Conservation (phyloP, 805 yeast genomes). For the Candida chauliodis region DNA sequence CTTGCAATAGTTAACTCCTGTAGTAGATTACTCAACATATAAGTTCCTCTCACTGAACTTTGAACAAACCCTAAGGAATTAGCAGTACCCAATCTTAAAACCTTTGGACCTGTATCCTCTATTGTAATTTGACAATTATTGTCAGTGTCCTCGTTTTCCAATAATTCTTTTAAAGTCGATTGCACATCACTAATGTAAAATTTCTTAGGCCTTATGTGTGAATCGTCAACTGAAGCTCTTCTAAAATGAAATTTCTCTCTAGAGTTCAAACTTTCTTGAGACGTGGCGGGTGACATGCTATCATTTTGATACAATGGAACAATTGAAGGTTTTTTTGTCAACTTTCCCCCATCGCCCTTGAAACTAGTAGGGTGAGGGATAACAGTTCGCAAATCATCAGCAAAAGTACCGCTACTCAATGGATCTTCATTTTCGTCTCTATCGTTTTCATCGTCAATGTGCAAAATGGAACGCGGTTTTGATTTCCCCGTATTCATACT, state of each 20-base stretch:
- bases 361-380: conserved; percentile 8
- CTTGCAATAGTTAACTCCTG: conserved; percentile 89
- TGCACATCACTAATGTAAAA: conserved; percentile 77
- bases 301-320: conserved; percentile 23
- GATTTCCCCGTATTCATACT: conserved; percentile 1
- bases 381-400: conserved; percentile 2
- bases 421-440: neutral
- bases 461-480: neutral
- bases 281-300: conserved; percentile 1
- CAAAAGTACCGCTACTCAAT: too few relatives aligned
- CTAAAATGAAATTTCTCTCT: conserved; percentile 17
- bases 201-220: conserved; percentile 33
- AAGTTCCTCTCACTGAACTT: conserved; percentile 78
- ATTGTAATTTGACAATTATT: conserved; percentile 62
- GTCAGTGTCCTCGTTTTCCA: conserved; percentile 82
- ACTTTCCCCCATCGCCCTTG: conserved; percentile 1
- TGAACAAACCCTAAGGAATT: conserved; percentile 78
- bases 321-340: conserved; percentile 21
- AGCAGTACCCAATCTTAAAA: conserved; percentile 50
- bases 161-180: conserved; percentile 61
- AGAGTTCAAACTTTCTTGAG: conserved; percentile 11
- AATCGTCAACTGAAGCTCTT: conserved; percentile 31
- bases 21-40: conserved; percentile 78
- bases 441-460: neutral
- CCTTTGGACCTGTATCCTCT: conserved; percentile 31